Percentiles rank a stretch among this genome's conserved stretches.
Evolutionary conservation across 2,329 filamentous ascomycete genomes (phyloP).

Genomic region (Ascochyta lentis): DNA sequence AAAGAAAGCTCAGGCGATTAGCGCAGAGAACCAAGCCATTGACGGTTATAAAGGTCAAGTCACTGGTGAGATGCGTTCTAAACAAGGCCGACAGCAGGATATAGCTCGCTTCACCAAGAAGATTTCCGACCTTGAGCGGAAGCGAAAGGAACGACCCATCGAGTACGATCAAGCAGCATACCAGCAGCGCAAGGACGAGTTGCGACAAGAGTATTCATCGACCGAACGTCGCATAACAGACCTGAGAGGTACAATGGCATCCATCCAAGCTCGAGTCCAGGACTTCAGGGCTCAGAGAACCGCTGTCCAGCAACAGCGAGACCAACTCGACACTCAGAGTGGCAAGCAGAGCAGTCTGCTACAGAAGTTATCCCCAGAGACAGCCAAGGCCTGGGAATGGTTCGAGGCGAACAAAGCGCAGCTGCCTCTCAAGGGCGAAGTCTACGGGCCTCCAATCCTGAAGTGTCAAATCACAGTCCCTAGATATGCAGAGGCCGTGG

Average conservation of each 20-base stretch:
- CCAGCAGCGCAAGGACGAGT: conserved; percentile 74
- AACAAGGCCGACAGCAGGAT: conserved; percentile 47
- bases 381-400: conserved; percentile 79
- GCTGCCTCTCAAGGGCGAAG: conserved; percentile 71
- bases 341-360: conserved; percentile 64
- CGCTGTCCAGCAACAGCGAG: conserved; percentile 17
- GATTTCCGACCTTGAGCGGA: conserved; percentile 69
- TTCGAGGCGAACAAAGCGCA: conserved; percentile 70
- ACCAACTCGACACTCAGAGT: conserved; percentile 45
- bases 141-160: conserved; percentile 66
- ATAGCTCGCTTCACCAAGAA: conserved; percentile 48
- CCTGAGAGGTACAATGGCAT: conserved; percentile 50
- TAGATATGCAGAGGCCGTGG: conserved; percentile 67
- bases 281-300: conserved; percentile 40
- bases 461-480: conserved; percentile 80
- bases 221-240: conserved; percentile 53
- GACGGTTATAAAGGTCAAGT: conserved; percentile 54
- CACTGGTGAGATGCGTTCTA: conserved; percentile 51
- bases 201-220: conserved; percentile 58
- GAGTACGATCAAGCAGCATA: conserved; percentile 74
- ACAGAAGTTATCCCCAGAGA: conserved; percentile 65
- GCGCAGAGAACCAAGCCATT: conserved; percentile 44
- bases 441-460: conserved; percentile 82
- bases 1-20: conserved; percentile 45
- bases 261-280: conserved; percentile 11